Base-by-base conservation (phyloP, 129 eudicot genomes). In the Escallonia herrerae region DNA sequence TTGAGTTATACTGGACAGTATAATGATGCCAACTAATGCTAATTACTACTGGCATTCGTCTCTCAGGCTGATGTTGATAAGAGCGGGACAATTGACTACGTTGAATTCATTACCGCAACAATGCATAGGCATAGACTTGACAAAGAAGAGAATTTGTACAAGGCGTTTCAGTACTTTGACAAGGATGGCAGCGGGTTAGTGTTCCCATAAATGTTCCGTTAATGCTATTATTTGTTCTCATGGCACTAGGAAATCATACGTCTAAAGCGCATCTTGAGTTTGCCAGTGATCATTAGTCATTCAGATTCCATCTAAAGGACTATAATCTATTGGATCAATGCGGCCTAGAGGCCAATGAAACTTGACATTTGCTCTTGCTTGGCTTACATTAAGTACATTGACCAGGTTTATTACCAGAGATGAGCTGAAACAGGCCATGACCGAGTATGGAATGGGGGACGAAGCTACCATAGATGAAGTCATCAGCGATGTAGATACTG, bases 61-160 rank as follows among this genome's bases (percentile, higher is more conserved):
- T 60, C 39, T 40, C 68, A 89, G 96, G 96, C 96, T 55, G 95
- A 89, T 56, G 87, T 89, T 53, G 96, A 89, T 59, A 78, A 79
- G 58, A 79, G 57, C 66, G 96, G 95, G 51, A 78, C 84, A 43
- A 89, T 89, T 15, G 96, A 89, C 73, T 89, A 89, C 73, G 69
- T 76, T 9, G 95, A 89, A 58, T 89, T 89, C 50, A 74, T 89
- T 11, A 79, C 96, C 2, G 96, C 95, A 10, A 89, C 96, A 4
- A 89, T 89, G 96, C 96, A 89, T 70, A 81, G 95, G 50, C 96
- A 85, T 68, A 86, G 90, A 66, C 82, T 86, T 33, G 90, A 89
- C 13, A 86, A 74, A 66, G 95, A 89, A 37, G 95, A 89, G 66
- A 69, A 86, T 69, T 8, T 89, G 80, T 10, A 58, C 69, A 86